These are phyloP conservation scores for Phytophthora foliorum DNA, from an alignment of 352 stramenopile genomes.

Conservation along the genomic window DNA sequence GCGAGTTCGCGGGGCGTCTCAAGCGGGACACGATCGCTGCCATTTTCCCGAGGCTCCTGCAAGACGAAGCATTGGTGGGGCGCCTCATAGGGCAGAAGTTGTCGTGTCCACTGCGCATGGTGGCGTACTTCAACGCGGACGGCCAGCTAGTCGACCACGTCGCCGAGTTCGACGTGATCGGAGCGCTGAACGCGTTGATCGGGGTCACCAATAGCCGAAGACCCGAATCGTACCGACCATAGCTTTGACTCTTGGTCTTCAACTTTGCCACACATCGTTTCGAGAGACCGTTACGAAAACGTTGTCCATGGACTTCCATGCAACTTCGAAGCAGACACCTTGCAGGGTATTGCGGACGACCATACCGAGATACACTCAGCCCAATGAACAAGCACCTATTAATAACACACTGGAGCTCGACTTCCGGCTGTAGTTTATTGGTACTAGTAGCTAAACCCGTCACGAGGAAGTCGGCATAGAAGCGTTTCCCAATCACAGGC, in stretches of 20 bases:
- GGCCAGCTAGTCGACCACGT: conserved; percentile 35
- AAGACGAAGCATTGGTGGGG: conserved; percentile 6
- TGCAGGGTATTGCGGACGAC: too few species aligned
- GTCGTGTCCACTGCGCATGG: conserved; percentile 22
- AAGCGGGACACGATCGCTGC: conserved; percentile 16
- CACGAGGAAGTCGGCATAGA: conserved; percentile 32
- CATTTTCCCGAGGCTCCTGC: conserved; percentile 7
- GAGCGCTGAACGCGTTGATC: conserved; percentile 18
- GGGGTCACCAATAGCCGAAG: too few species aligned
- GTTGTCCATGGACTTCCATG: too few species aligned
- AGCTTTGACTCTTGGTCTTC: too few species aligned
- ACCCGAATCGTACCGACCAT: too few species aligned
- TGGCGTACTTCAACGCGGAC: conserved; percentile 37
- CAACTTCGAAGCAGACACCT: too few species aligned
- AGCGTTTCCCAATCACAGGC: conserved; percentile 14
- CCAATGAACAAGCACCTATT: too few species aligned
- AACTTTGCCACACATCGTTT: too few species aligned
- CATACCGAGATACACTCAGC: too few species aligned
- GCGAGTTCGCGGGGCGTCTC: conserved; percentile 22
- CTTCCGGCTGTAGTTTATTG: too few species aligned
- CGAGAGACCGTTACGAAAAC: too few species aligned
- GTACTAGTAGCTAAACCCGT: not conserved
- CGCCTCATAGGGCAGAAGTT: conserved; percentile 17
- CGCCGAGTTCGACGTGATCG: conserved; percentile 35
- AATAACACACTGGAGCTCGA: too few species aligned